Percentiles rank a stretch among this genome's conserved stretches.
phyloP scores from a whole-genome alignment of 2,329 filamentous ascomycete species.

The Neonectria ditissima region DNA sequence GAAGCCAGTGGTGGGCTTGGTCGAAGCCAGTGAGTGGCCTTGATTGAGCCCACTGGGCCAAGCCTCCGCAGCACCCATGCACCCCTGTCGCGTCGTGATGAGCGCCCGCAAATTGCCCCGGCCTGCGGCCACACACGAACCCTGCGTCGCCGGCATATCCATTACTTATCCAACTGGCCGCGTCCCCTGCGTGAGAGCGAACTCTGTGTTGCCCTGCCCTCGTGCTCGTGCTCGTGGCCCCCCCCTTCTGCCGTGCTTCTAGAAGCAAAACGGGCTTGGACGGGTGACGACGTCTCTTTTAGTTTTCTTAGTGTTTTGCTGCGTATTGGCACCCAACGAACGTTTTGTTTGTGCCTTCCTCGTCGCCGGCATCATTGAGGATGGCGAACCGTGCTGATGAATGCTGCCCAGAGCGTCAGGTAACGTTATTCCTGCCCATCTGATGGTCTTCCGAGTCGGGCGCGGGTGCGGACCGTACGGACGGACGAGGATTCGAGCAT shows the following conservation, averaged over 20 bases:
- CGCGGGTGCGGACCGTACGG: not conserved
- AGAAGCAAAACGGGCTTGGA: not conserved
- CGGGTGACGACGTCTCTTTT: not conserved
- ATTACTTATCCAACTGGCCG: not conserved
- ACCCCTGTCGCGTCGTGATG: slow-evolving; percentile 30
- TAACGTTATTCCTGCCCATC: not conserved
- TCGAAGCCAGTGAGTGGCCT: slow-evolving; percentile 9
- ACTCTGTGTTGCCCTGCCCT: not conserved
- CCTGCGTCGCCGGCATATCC: not conserved
- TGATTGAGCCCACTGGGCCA: slow-evolving; percentile 24
- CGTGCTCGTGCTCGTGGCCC: not conserved
- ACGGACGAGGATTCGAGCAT: not conserved
- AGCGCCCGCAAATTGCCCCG: slow-evolving; percentile 38
- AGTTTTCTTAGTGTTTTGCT: not conserved
- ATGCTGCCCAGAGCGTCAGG: slow-evolving; percentile 6
- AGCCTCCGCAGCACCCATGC: slow-evolving; percentile 7
- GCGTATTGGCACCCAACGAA: not conserved
- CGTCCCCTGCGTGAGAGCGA: not conserved
- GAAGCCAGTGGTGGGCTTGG: not conserved
- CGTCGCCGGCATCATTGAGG: slow-evolving; percentile 17
- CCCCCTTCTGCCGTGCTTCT: not conserved
- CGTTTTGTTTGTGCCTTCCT: not conserved
- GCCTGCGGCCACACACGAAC: slow-evolving; percentile 1
- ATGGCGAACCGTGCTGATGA: slow-evolving; percentile 33
- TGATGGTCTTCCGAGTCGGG: not conserved